phyloP scores from a whole-genome alignment of 2,329 filamentous ascomycete species.

The Neonectria ditissima region DNA sequence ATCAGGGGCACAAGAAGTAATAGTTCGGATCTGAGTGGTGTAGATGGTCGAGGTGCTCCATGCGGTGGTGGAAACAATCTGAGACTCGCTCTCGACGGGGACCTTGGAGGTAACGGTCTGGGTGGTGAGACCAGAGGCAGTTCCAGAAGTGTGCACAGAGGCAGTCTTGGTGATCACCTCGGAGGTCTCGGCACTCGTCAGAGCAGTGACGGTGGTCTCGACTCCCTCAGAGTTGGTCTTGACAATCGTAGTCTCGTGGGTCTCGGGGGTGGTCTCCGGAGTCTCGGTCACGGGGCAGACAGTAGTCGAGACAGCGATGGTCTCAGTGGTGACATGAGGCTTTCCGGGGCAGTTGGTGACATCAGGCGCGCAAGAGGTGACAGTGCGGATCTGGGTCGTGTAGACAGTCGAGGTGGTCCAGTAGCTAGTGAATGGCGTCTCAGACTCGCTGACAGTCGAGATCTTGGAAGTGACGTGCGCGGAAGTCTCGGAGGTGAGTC shows the following conservation, averaged over 20 bases:
- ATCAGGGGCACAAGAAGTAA: constrained; percentile 38
- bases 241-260: no score
- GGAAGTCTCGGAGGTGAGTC: background rate
- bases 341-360: constrained; percentile 48
- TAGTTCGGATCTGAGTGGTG: constrained; percentile 37
- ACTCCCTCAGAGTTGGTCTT: no score
- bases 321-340: constrained; percentile 43
- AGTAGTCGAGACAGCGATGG: constrained; percentile 51
- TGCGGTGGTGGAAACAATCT: background rate
- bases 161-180: background rate
- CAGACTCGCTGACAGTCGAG: background rate
- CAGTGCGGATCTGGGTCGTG: constrained; percentile 45
- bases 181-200: background rate
- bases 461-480: background rate
- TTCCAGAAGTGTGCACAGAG: background rate
- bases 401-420: constrained; percentile 51
- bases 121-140: background rate
- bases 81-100: background rate
- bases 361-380: constrained; percentile 47
- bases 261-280: background rate
- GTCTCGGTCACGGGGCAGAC: constrained; percentile 10
- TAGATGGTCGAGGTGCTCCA: constrained; percentile 31
- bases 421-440: background rate
- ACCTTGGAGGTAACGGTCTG: background rate
- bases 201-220: background rate